Percentiles rank a stretch among this genome's conserved stretches.
These are phyloP conservation scores for Podaxis mareebaensis DNA, from an alignment of 768 basidiomycete species.

Conservation along the genomic window DNA sequence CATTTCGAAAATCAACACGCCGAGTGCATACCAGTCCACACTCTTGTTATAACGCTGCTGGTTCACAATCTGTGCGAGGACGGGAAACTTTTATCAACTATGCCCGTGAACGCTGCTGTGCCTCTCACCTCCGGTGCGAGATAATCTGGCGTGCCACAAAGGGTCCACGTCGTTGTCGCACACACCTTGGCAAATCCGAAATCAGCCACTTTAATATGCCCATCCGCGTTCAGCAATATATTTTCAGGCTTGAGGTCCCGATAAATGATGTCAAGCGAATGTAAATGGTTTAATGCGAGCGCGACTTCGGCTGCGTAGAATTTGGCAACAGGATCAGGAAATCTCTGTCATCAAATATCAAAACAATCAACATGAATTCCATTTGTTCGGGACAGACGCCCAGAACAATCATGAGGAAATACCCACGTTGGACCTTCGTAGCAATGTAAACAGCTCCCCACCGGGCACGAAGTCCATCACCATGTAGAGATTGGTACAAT, in stretches of 20 bases:
- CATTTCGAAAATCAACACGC: conserved; percentile 98
- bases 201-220: conserved; percentile 96
- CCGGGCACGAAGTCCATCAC: conserved; percentile 97
- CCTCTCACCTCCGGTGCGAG: conserved; percentile 84
- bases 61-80: conserved; percentile 59
- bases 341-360: conserved; percentile 54
- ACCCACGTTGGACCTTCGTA: conserved; percentile 85
- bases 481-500: conserved; percentile 93
- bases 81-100: conserved; percentile 9
- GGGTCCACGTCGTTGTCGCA: conserved; percentile 86
- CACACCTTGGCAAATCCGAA: conserved; percentile 96
- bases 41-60: conserved; percentile 91
- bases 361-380: conserved; percentile 2
- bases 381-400: conserved; percentile 16
- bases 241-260: conserved; percentile 99
- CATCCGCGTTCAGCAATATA: conserved; percentile 89
- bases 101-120: not conserved
- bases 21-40: conserved; percentile 98
- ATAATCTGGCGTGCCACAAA: conserved; percentile 96
- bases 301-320: conserved; percentile 97
- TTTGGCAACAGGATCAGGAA: conserved; percentile 96
- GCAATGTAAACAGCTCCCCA: conserved; percentile 92
- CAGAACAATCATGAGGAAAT: conserved; percentile 17
- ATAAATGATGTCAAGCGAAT: conserved; percentile 87
- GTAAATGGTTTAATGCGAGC: conserved; percentile 88